phyloP scores from a whole-genome alignment of 768 basidiomycete species.

The Suillus discolor region DNA sequence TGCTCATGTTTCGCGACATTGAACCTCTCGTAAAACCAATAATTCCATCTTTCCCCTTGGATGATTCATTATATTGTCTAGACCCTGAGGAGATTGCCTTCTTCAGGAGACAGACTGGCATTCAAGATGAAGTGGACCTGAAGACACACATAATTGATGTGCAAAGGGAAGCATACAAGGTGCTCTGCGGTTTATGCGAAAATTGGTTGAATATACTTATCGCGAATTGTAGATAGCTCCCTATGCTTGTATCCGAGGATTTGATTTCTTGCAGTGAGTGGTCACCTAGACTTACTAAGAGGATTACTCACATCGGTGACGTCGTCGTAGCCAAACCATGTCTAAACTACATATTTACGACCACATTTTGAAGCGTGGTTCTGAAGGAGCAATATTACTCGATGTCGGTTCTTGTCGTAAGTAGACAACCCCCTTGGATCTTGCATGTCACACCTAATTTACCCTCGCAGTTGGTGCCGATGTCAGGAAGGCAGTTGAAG shows the following conservation, averaged over 20 bases:
- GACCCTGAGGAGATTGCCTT: neutral
- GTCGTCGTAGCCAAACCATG: neutral
- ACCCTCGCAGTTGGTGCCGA: conserved; percentile 32
- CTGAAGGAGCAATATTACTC: conserved; percentile 35
- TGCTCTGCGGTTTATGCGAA: neutral
- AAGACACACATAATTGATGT: neutral
- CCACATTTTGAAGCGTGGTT: neutral
- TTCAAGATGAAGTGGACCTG: neutral
- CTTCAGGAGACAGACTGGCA: neutral
- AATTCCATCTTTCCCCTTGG: neutral
- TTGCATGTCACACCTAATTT: neutral
- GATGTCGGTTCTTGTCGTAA: conserved; percentile 44
- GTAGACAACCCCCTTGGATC: conserved; percentile 2
- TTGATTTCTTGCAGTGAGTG: conserved; percentile 1
- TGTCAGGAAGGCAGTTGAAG: conserved; percentile 34
- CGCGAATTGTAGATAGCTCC: neutral
- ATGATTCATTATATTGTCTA: neutral
- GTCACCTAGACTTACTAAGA: neutral
- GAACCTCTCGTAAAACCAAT: neutral
- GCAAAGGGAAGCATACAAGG: neutral
- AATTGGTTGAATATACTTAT: neutral
- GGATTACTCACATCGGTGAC: neutral
- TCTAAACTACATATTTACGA: neutral
- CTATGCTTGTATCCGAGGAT: conserved; percentile 1
- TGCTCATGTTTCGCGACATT: neutral